These are phyloP conservation scores for Ettlia oleoabundans DNA, from an alignment of 139 green algal species.

Conservation along the genomic window DNA sequence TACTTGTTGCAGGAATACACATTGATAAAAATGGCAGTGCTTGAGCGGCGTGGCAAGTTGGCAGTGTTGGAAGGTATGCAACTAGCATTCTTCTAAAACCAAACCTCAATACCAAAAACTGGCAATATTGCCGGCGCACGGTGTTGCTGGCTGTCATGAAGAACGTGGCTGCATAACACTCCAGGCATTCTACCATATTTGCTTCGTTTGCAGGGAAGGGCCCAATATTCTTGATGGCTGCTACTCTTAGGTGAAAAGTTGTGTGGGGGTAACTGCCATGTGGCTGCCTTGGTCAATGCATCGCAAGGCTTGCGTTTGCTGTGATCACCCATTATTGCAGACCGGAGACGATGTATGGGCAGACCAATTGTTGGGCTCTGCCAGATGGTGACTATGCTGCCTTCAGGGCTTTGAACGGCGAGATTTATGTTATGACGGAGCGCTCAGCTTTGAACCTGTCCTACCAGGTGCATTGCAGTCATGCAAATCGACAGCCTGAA, in stretches of 20 bases:
- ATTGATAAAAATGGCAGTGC: constrained; percentile 96
- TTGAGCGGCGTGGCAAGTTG: constrained; percentile 81
- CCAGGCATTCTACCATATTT: background rate
- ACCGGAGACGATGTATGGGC: constrained; percentile 99
- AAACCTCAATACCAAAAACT: too few relatives aligned
- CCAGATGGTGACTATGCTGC: constrained; percentile 95
- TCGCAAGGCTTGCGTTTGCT: too few relatives aligned
- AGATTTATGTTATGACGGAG: constrained; percentile 91
- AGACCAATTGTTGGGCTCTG: constrained; percentile 99
- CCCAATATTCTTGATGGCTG: constrained; percentile 90
- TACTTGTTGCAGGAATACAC: constrained; percentile 97
- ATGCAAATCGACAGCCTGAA: background rate
- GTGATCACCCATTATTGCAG: too few relatives aligned
- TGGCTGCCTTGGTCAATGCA: background rate
- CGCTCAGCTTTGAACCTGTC: constrained; percentile 92
- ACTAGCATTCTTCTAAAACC: background rate
- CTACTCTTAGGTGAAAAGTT: constrained; percentile 80
- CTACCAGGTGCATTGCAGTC: constrained; percentile 74
- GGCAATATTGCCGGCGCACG: too few relatives aligned
- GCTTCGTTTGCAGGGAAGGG: constrained; percentile 57
- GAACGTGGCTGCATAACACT: background rate
- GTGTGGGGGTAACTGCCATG: background rate
- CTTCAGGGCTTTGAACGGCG: constrained; percentile 76
- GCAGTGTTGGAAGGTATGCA: constrained; percentile 58
- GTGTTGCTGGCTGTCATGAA: too few relatives aligned